Conservation (phyloP, 75 land plant genomes). For the Selaginella moellendorffii region DNA sequence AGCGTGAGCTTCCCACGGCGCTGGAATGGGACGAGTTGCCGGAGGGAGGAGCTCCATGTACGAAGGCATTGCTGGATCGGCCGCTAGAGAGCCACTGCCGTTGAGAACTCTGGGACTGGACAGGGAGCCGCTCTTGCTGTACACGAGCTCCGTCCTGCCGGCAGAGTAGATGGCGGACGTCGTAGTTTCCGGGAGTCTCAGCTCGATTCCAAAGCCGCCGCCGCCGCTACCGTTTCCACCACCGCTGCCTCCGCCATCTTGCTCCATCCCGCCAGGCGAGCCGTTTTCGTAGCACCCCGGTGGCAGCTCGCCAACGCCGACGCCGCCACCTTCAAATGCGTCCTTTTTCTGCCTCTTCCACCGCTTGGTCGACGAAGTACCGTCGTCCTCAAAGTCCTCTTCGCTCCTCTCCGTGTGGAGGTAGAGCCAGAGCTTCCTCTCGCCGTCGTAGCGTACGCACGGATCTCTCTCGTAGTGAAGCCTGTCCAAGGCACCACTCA, state of each 20-base stretch:
- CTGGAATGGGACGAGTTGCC: conserved; percentile 21
- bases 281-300: background rate
- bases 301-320: conserved; percentile 13
- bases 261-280: conserved; percentile 15
- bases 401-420: conserved; percentile 88
- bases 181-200: conserved; percentile 30
- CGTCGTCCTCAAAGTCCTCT: conserved; percentile 99
- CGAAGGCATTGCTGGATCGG: conserved; percentile 23
- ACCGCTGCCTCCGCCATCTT: conserved; percentile 28
- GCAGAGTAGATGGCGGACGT: conserved; percentile 36
- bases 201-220: conserved; percentile 24
- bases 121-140: conserved; percentile 26
- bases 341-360: conserved; percentile 94
- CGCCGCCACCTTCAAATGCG: conserved; percentile 22
- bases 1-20: conserved; percentile 25
- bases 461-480: conserved; percentile 84
- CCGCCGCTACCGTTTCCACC: conserved; percentile 29
- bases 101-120: conserved; percentile 32
- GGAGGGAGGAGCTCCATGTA: conserved; percentile 29
- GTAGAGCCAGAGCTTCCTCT: conserved; percentile 93
- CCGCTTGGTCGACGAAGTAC: conserved; percentile 95
- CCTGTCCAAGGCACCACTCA: conserved; percentile 82
- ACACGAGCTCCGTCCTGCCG: conserved; percentile 30
- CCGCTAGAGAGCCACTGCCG: conserved; percentile 16
- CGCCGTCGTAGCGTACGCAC: conserved; percentile 73